Percentiles rank a stretch among this genome's conserved stretches.
Evolutionary conservation across 192 early-diverging fungal species (phyloP).

Genomic region (Coemansia sp.): DNA sequence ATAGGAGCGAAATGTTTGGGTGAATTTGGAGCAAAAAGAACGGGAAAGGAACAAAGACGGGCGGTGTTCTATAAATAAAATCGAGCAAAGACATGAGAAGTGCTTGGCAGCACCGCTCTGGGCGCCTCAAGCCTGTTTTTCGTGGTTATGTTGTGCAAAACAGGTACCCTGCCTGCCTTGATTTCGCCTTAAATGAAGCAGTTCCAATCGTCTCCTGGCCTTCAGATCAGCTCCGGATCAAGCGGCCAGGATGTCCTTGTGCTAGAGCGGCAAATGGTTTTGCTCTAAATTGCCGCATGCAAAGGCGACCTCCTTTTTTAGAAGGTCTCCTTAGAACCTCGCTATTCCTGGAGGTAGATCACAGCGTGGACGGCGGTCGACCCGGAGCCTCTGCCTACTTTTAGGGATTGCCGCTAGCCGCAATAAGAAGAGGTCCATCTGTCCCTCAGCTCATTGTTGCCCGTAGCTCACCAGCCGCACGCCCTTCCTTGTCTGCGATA

Average conservation of each 20-base stretch:
- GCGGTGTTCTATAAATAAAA: background rate
- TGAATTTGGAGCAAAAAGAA: background rate
- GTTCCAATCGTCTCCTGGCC: too few relatives aligned
- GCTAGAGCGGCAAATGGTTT: too few relatives aligned
- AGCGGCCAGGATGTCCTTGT: too few relatives aligned
- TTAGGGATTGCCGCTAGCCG: too few relatives aligned
- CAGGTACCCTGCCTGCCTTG: too few relatives aligned
- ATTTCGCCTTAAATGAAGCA: too few relatives aligned
- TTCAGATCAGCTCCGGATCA: too few relatives aligned
- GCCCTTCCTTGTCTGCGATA: background rate
- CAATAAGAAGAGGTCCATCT: too few relatives aligned
- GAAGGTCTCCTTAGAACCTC: background rate
- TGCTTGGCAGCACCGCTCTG: background rate
- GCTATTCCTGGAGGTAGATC: conserved; percentile 3
- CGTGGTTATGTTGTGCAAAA: too few relatives aligned
- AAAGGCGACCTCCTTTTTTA: background rate
- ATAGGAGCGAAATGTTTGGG: background rate
- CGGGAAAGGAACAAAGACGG: background rate
- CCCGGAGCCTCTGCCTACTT: background rate
- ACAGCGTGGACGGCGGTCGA: background rate
- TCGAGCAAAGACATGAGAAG: too few relatives aligned
- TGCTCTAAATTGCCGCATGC: too few relatives aligned
- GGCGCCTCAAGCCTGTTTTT: background rate
- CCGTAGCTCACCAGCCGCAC: conserved; percentile 2
- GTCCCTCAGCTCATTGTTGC: background rate